Conservation (phyloP, 2,329 filamentous ascomycete genomes). For the Apiospora phragmitis region DNA sequence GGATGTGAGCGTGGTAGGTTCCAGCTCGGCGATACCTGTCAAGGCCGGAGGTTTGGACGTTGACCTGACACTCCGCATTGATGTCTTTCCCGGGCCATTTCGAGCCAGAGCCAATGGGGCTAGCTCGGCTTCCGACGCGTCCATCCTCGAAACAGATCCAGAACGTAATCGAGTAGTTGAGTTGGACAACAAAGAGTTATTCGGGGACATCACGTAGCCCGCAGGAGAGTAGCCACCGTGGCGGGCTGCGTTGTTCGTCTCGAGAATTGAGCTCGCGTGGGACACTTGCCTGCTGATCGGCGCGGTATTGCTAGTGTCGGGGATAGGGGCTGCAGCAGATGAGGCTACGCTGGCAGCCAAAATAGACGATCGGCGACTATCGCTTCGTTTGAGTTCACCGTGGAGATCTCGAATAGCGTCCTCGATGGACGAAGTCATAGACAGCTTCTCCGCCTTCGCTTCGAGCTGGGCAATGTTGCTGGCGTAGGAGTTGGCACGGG, state of each 20-base stretch:
- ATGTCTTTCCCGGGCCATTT: slow-evolving; percentile 49
- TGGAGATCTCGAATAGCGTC: slow-evolving; percentile 75
- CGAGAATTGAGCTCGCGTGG: slow-evolving; percentile 62
- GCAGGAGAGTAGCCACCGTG: slow-evolving; percentile 70
- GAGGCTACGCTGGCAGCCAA: slow-evolving; percentile 49
- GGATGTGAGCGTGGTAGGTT: slow-evolving; percentile 51
- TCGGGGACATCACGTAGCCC: slow-evolving; percentile 68
- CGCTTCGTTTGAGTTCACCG: slow-evolving; percentile 68
- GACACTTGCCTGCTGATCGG: slow-evolving; percentile 47
- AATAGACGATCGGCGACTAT: slow-evolving; percentile 66
- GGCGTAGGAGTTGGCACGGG: slow-evolving; percentile 50
- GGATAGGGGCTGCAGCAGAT: slow-evolving; percentile 14
- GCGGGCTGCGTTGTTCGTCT: slow-evolving; percentile 66
- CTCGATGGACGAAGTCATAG: slow-evolving; percentile 73
- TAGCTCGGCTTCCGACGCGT: slow-evolving; percentile 29
- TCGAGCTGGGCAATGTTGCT: slow-evolving; percentile 74
- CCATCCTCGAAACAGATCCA: slow-evolving; percentile 49
- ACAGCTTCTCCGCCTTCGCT: slow-evolving; percentile 73
- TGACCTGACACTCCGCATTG: slow-evolving; percentile 51
- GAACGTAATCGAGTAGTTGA: slow-evolving; percentile 45
- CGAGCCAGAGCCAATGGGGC: slow-evolving; percentile 46
- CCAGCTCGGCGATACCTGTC: slow-evolving; percentile 58
- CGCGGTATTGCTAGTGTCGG: slow-evolving; percentile 25
- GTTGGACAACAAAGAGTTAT: slow-evolving; percentile 58
- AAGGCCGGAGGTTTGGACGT: slow-evolving; percentile 49